Evolutionary conservation across 257 asterid species (phyloP).

Genomic region (Scutellaria galericulata): DNA sequence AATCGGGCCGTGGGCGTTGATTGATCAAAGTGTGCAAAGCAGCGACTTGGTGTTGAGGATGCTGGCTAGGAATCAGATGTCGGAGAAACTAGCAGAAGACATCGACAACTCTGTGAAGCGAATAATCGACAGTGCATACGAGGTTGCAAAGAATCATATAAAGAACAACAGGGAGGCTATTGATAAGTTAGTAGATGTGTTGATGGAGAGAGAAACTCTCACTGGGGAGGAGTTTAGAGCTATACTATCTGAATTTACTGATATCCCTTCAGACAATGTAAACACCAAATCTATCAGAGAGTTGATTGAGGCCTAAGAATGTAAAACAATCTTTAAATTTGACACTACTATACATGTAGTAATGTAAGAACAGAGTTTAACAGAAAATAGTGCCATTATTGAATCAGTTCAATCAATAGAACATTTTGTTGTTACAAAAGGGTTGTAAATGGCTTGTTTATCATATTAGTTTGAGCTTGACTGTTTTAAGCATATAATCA

Average conservation of each 20-base stretch:
- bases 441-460: no score
- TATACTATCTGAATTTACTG: slow-evolving; percentile 51
- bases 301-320: slow-evolving; percentile 54
- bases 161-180: slow-evolving; percentile 66
- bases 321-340: not conserved
- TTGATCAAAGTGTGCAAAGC: slow-evolving; percentile 61
- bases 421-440: not conserved
- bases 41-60: slow-evolving; percentile 73
- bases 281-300: slow-evolving; percentile 42
- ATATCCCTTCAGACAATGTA: slow-evolving; percentile 48
- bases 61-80: slow-evolving; percentile 73
- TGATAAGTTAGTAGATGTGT: slow-evolving; percentile 64
- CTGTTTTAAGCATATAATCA: no score
- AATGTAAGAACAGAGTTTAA: not conserved
- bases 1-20: slow-evolving; percentile 68
- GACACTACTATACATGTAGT: not conserved
- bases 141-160: slow-evolving; percentile 55
- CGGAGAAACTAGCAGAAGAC: slow-evolving; percentile 78
- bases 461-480: no score
- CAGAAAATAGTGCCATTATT: no score
- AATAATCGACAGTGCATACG: slow-evolving; percentile 54
- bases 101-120: slow-evolving; percentile 54
- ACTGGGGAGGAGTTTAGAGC: slow-evolving; percentile 75
- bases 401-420: not conserved
- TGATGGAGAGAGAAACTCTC: slow-evolving; percentile 70